Conservation (phyloP, 306 rosid genomes). For the Cucumis cinereus region DNA sequence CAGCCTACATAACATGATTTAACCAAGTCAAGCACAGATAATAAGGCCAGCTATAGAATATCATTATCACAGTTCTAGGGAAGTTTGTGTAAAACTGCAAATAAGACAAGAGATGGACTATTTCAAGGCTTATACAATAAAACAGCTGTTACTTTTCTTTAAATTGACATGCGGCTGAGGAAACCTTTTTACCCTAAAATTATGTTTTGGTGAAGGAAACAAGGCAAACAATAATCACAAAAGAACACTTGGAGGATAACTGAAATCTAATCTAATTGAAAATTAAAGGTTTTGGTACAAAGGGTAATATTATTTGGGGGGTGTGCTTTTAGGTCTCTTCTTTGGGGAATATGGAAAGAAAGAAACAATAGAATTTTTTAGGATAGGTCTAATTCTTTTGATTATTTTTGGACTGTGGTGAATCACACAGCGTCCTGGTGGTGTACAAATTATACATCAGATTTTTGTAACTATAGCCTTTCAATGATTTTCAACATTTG, state of each 20-base stretch:
- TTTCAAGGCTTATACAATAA: not conserved
- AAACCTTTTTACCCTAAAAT: not conserved
- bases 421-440: too few species aligned
- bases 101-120: not conserved
- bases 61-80: not conserved
- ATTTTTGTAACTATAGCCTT: too few species aligned
- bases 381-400: too few species aligned
- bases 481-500: too few species aligned
- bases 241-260: not conserved
- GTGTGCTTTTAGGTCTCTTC: too few species aligned
- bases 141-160: not conserved
- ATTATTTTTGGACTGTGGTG: too few species aligned
- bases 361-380: too few species aligned
- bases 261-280: too few species aligned
- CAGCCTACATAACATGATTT: slow-evolving; percentile 40
- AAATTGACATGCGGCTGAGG: not conserved
- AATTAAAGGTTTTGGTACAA: too few species aligned
- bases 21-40: not conserved
- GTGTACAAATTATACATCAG: too few species aligned
- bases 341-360: too few species aligned
- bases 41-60: not conserved
- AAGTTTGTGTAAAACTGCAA: not conserved
- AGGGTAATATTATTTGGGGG: too few species aligned
- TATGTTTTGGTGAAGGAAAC: not conserved
- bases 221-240: not conserved